Base-by-base conservation (phyloP, 129 eudicot genomes). In the Pittosporum tobira region DNA sequence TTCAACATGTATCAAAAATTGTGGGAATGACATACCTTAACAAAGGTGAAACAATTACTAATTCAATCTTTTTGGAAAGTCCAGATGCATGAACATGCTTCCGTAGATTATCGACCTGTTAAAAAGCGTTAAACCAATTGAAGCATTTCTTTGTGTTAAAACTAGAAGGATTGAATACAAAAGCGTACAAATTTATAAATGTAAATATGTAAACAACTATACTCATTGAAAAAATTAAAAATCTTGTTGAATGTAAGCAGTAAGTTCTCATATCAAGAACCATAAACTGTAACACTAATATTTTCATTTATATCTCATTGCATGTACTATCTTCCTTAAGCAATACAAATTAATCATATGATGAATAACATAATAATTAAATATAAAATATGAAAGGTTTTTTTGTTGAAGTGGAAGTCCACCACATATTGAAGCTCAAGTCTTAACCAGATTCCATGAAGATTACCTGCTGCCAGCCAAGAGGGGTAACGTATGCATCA, bases 391-490 rank as follows among this genome's bases (percentile, higher is more conserved):
- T 22, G 29, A 29, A 49, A 20, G 28, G 5, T 13, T 22, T 19
- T 48, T 11, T n/a, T n/a, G n/a, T n/a, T n/a, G n/a, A n/a, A n/a
- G n/a, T n/a, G n/a, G n/a, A n/a, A n/a, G n/a, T n/a, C n/a, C n/a
- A n/a, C n/a, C n/a, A n/a, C n/a, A n/a, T n/a, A n/a, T n/a, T n/a
- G n/a, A n/a, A n/a, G n/a, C n/a, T n/a, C n/a, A n/a, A n/a, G n/a
- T n/a, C 7, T 51, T 3, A 51, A 9, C 31, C 16, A 51, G 7
- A 51, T 10, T 51, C 12, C 21, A 21, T 11, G 56, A 50, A 55
- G 43, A 64, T 62, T 57, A 91, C 99, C 96, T 91, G 99, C 66
- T 83, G 61, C 99, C 99, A 91, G 19, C 99, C 99, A 70, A 86
- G 81, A n/a, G 94, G 85, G 21, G 99, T 91, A 54, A 91, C 85